Conservation (phyloP, 169 alveolate genomes). For the Perkinsus marinus region DNA sequence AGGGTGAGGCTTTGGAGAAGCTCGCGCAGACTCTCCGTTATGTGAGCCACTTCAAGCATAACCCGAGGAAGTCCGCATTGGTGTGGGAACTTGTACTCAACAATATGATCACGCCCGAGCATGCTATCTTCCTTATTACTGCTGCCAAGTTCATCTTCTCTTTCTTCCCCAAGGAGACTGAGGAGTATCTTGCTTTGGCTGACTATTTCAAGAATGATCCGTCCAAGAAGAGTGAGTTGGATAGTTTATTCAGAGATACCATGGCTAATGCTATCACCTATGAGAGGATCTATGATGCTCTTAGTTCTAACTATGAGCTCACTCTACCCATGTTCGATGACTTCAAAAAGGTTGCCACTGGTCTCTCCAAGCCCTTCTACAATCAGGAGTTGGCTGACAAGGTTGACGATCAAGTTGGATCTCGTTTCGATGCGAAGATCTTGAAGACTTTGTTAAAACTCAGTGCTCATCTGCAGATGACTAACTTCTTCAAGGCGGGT, state of each 20-base stretch:
- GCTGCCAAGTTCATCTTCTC: neutral
- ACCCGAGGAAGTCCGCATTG: neutral
- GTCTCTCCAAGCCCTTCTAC: neutral
- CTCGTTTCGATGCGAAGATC: neutral
- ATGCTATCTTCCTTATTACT: neutral
- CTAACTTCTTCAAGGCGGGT: constrained; percentile 20
- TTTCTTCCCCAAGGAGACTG: neutral
- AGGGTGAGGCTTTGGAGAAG: neutral
- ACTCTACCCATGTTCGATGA: constrained; percentile 1
- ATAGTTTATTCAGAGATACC: neutral
- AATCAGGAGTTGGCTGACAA: neutral
- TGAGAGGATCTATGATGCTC: neutral
- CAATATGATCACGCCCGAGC: neutral
- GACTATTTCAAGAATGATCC: neutral
- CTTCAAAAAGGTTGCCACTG: neutral
- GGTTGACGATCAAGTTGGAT: neutral
- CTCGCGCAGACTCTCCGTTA: neutral
- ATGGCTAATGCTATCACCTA: constrained; percentile 7
- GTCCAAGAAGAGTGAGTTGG: neutral
- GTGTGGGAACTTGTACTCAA: constrained; percentile 1
- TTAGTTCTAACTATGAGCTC: neutral
- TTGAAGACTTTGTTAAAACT: neutral
- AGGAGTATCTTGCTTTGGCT: neutral
- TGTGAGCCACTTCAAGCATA: neutral
- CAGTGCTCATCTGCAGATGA: constrained; percentile 10